Base-by-base conservation (phyloP, 1,284 basidiomycete species). In the Rhodotorula sp. region DNA sequence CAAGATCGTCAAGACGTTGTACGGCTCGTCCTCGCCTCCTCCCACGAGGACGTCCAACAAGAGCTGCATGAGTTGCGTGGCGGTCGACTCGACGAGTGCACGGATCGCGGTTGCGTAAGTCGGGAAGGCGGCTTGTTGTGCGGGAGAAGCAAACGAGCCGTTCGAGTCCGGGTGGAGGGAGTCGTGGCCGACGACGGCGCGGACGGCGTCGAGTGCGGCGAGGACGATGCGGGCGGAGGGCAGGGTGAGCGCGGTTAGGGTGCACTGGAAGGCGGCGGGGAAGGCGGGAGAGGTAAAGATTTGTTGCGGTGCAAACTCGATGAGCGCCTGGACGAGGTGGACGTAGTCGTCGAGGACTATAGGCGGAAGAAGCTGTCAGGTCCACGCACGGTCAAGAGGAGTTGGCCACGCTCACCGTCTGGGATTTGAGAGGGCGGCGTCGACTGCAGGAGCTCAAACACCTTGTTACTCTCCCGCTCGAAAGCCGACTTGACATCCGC, bases 331-430 rank as follows among this genome's bases (percentile, higher is more conserved):
- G 47, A 93, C 83, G 79, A 94, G 85, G 76, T 93, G 92, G 63
- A 94, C 80, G 77, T 95, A 99, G 80, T 99, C 96, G 79, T 99
- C 96, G 77, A 99, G 83, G 47, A 97, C 96, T 96, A 77, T 13
- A 72, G 57, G 64, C 9, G 20, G 19, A 32, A 32, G 10, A 5
- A n/a, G 4, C 11, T 17, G 27, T 24, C 22, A 32, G 32, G 2
- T 30, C 58, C 34, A 54, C 47, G 20, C 4, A 7, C 8, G 30
- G n/a, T 10, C 22, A 32, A 29, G 30, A n/a, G 1, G 19, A n/a
- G 7, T 29, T 44, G 36, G 9, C 10, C 29, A 10, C 27, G 4
- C 29, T 32, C 76, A 89, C 93, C 87, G 81, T 95, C 93, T 30
- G 92, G 90, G 57, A 94, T 85, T 70, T 89, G 87, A 39, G 85